Evolutionary conservation across 2,329 filamentous ascomycete genomes (phyloP), one percentile per base, ranked within the genome.

Genomic region (Cyphellophora europaea): DNA sequence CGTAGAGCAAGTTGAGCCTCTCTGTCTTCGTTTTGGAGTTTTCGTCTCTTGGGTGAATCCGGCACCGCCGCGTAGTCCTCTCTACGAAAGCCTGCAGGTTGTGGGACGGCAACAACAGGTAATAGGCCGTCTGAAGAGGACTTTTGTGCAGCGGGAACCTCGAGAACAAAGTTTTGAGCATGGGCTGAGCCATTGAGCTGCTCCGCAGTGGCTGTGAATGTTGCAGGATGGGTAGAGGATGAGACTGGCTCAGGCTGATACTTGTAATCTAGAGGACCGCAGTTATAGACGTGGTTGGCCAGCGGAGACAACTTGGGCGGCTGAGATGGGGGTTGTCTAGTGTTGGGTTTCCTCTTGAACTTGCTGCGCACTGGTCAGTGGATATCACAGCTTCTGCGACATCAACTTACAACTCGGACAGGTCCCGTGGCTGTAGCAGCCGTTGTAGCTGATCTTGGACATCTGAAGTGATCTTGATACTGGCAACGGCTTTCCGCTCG

Each of bases 1-100:
- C 74, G 76, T 29, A 79, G 60, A 11, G 74, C 67, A 13, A 80
- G 62, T 3, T 74, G 57, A 32, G 72, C 74, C 36, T 74, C 71
- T 10, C 72, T 67, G 5, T 66, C 68, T 32, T 71, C 64, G 13
- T 61, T 19, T 6, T 32, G 15, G 15, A 69, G 55, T 49, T 74
- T 80, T 44, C 72, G 52, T 40, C 53, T 49, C 32, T 58, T 55
- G 8, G 53, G 43, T 11, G 52, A 50, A 23, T 58, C 52, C 28
- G 62, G 53, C 38, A 62, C 58, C 11, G 53, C 49, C 29, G 52
- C 50, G 36, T 62, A 65, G 15, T 67, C 57, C 21, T 58, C 52
- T 30, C 56, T 55, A n/a, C 52, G 50, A 19, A 58, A 60, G 13
- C 53, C 49, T 3, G 55, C 51, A 19, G 65, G 56, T 12, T 61